Evolutionary conservation across 257 asterid genomes (phyloP), one percentile per base, ranked within the genome.

Genomic region (Anisodus acutangulus): DNA sequence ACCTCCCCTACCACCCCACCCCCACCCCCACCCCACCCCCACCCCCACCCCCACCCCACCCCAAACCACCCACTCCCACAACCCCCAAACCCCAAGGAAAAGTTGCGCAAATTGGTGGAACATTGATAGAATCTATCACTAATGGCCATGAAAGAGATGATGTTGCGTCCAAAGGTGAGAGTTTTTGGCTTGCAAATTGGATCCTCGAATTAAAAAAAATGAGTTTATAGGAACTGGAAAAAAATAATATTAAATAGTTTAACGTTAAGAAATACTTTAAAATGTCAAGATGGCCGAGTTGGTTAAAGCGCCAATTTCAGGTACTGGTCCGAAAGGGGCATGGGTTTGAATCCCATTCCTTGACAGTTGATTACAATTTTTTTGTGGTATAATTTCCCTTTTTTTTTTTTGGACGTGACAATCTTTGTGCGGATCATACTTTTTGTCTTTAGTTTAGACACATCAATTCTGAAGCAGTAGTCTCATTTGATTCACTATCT

Each of bases 251-350:
- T 0, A 58, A 0, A n/a, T 16, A 13, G 0, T 0, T 4, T 5
- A 59, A 17, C 2, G 0, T 3, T 3, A 8, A 2, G 1, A n/a
- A 1, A 2, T 11, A 6, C 0, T 16, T 16, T 0, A 12, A 10
- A 6, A 37, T 0, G 39, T 43, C 58, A n/a, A 45, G 79, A 71
- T 45, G 58, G 58, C 58, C n/a, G 39, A 71, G 58, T 71, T 71
- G 39, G 79, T 71, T 9, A 71, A 71, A n/a, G 58, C 39, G 10
- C 58, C 79, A 71, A 5, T 9, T n/a, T n/a, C 58, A 71, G 39
- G 39, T 45, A 71, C 58, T 9, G 58, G n/a, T 9, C 39, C 79
- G 10, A 71, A 71, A 45, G 35, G 79, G 58, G 79, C 78, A 45
- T 4, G 17, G 58, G 17, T 26, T 64, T 43, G 43, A 72, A 72